Evolutionary conservation across 1,284 basidiomycete genomes (phyloP), one percentile per base, ranked within the genome.

Genomic region (Rhodotorula sp.): DNA sequence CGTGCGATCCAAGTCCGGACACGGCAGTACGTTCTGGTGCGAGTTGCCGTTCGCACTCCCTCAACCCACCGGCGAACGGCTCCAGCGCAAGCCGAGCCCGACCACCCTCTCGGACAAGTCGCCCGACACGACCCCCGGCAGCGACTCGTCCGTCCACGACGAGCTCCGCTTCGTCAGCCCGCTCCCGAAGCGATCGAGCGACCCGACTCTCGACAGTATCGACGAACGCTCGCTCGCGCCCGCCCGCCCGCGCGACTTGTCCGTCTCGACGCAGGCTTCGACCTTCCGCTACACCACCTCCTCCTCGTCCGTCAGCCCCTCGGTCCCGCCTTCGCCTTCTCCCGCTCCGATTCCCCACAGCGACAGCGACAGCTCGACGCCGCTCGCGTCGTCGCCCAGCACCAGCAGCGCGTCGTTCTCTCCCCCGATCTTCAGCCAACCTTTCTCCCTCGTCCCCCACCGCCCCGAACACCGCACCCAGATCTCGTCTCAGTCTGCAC

Each of bases 11-110:
- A 75, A 81, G 62, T 70, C 77, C 53, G 81, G 80, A 52, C 75
- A 81, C 59, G 81, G 83, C 51, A 83, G 73, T 40, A 89, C 87
- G 16, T 90, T 90, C 79, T 89, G 88, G 88, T 87, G 91, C 51
- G 91, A 92, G 79, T 80, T 92, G 54, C 80, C 80, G 0, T 79
- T 79, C 60, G 74, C 63, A 2, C 40, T 44, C 13, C 40, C 40
- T 4, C 40, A 44, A 13, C 40, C 40, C 13, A 44, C 40, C 7
- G 40, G 40, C 40, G 40, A 44, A 13, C 40, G 40, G 9, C 40
- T 44, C 40, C 10, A 44, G 16, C 40, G 40, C 40, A 44, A 44
- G 11, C 11, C 40, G 40, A 44, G 40, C 40, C 40, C 40, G 16
- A 44, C 13, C 7, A 18, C 40, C 40, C 10, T 11, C 16, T 44